Evolutionary conservation across 176 grass and related monocot species (phyloP).

Genomic region (Ensete ventricosum): DNA sequence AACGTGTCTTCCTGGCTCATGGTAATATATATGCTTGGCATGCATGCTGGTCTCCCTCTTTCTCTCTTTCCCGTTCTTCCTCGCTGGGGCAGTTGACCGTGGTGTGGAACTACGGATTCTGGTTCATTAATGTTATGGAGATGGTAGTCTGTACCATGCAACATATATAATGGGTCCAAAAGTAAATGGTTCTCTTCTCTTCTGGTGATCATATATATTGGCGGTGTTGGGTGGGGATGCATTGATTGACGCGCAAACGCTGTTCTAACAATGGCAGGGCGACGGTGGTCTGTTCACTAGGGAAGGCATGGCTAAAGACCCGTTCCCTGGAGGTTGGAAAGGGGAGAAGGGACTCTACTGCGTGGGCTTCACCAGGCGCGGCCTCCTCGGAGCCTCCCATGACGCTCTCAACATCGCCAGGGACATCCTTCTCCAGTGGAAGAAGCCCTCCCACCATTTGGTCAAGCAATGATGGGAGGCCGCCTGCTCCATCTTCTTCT

Average conservation of each 20-base stretch:
- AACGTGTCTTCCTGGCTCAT: slow-evolving; percentile 93
- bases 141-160: too few species aligned
- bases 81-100: too few species aligned
- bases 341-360: slow-evolving; percentile 69
- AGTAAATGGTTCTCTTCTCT: too few species aligned
- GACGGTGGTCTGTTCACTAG: slow-evolving; percentile 41
- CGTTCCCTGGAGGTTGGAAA: slow-evolving; percentile 62
- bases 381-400: slow-evolving; percentile 60
- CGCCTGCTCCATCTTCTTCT: background rate
- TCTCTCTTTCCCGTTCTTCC: background rate
- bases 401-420: slow-evolving; percentile 64
- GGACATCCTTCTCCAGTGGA: slow-evolving; percentile 59
- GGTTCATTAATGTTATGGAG: too few species aligned
- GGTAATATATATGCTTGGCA: slow-evolving; percentile 21
- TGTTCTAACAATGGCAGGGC: slow-evolving; percentile 31
- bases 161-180: too few species aligned
- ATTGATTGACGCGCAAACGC: background rate
- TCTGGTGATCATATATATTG: too few species aligned
- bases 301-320: slow-evolving; percentile 43
- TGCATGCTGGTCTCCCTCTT: background rate
- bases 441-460: background rate
- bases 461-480: background rate
- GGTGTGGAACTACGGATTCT: too few species aligned
- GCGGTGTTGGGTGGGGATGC: background rate
- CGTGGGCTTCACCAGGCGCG: slow-evolving; percentile 64